Percentiles rank a stretch among this genome's conserved stretches.
These are phyloP conservation scores for Coemansia sp. DNA, from an alignment of 192 early-diverging fungal species.

Conservation along the genomic window DNA sequence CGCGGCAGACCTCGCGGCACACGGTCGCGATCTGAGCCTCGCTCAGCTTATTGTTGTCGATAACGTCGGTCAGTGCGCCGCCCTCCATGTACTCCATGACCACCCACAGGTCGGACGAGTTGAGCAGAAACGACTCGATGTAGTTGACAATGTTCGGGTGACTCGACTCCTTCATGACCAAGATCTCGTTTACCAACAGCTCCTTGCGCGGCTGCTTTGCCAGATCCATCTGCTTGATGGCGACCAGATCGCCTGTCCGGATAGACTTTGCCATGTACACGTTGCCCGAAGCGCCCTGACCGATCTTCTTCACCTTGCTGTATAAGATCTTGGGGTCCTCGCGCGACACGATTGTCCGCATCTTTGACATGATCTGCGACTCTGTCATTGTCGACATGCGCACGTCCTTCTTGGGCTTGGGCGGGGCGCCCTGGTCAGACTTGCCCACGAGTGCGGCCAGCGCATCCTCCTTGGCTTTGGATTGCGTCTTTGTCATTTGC, in stretches of 20 bases:
- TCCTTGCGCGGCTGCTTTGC: slow-evolving; percentile 85
- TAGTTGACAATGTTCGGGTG: slow-evolving; percentile 99
- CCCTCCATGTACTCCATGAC: slow-evolving; percentile 99
- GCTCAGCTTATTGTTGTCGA: slow-evolving; percentile 90
- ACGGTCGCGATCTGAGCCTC: slow-evolving; percentile 94
- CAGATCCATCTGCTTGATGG: slow-evolving; percentile 94
- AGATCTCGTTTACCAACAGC: slow-evolving; percentile 88
- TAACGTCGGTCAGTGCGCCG: slow-evolving; percentile 94
- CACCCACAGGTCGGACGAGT: slow-evolving; percentile 87
- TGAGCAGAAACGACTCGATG: slow-evolving; percentile 86
- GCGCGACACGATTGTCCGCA: slow-evolving; percentile 84
- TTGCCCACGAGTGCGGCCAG: slow-evolving; percentile 57
- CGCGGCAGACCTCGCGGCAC: slow-evolving; percentile 79
- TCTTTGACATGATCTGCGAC: slow-evolving; percentile 90
- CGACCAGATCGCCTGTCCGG: slow-evolving; percentile 72
- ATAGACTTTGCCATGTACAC: slow-evolving; percentile 89
- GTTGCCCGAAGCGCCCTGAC: slow-evolving; percentile 98
- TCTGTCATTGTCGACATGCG: slow-evolving; percentile 89
- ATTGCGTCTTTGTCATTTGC: slow-evolving; percentile 53
- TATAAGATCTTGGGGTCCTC: slow-evolving; percentile 91
- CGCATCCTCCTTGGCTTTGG: slow-evolving; percentile 55
- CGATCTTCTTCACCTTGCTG: slow-evolving; percentile 93
- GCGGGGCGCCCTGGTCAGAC: slow-evolving; percentile 40
- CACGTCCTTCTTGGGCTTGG: slow-evolving; percentile 68
- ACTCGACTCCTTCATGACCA: slow-evolving; percentile 90